Percentiles rank a stretch among this genome's conserved stretches.
These are phyloP conservation scores for Penicillium sp. DNA, from an alignment of 2,329 filamentous ascomycete species.

Conservation along the genomic window DNA sequence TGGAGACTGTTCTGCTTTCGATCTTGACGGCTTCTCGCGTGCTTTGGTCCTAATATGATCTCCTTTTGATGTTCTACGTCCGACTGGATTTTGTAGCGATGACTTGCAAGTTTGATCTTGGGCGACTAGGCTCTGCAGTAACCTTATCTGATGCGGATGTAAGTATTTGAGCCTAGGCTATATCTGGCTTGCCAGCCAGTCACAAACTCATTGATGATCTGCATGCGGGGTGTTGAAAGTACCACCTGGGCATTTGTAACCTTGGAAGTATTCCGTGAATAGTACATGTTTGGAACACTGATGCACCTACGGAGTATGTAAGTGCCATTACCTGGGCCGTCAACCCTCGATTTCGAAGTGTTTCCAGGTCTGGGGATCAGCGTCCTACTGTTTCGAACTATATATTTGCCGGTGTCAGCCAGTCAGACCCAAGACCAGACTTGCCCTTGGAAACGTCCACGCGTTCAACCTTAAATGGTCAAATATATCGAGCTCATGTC, in stretches of 20 bases:
- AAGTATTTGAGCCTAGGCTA: neutral
- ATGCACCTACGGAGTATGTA: too few species aligned
- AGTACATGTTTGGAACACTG: too few species aligned
- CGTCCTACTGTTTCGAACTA: too few species aligned
- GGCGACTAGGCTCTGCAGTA: neutral
- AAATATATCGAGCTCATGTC: too few species aligned
- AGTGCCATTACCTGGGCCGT: too few species aligned
- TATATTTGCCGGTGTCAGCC: too few species aligned
- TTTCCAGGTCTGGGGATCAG: too few species aligned
- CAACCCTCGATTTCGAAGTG: too few species aligned
- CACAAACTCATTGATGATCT: constrained; percentile 55
- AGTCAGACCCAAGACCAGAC: too few species aligned
- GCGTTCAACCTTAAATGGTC: too few species aligned
- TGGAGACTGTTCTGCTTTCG: constrained; percentile 1
- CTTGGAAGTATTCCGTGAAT: too few species aligned
- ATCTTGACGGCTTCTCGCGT: constrained; percentile 4
- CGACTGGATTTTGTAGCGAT: neutral
- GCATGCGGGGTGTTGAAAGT: neutral
- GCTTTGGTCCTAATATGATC: constrained; percentile 5
- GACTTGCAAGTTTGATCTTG: neutral
- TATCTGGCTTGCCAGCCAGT: constrained; percentile 48
- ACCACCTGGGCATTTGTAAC: neutral
- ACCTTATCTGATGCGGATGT: neutral
- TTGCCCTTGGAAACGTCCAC: too few species aligned
- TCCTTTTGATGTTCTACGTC: constrained; percentile 1